Percentiles rank a stretch among this genome's conserved stretches.
Conservation (phyloP, 2,329 filamentous ascomycete species). For the Fusarium robinianum region DNA sequence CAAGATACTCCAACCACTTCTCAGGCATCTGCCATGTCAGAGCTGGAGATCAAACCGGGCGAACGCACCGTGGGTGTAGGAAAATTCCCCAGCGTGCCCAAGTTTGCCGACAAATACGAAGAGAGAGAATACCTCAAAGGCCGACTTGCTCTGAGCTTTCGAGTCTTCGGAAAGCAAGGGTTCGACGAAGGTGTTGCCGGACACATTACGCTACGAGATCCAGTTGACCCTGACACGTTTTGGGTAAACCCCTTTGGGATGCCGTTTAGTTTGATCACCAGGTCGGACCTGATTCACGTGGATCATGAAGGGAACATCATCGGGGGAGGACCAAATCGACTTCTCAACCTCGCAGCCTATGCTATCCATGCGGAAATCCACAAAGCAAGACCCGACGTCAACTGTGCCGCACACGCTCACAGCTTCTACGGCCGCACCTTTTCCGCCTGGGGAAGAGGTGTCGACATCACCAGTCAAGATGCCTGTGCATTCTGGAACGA, state of each 20-base stretch:
- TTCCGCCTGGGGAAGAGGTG: slow-evolving; percentile 61
- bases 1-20: too few species aligned
- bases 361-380: slow-evolving; percentile 53
- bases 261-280: slow-evolving; percentile 53
- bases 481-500: slow-evolving; percentile 63
- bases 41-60: too few species aligned
- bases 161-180: slow-evolving; percentile 61
- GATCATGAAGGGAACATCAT: slow-evolving; percentile 64
- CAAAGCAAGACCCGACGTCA: slow-evolving; percentile 56
- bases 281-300: slow-evolving; percentile 70
- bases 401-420: slow-evolving; percentile 60
- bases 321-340: slow-evolving; percentile 57
- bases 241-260: slow-evolving; percentile 70
- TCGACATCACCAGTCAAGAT: slow-evolving; percentile 70
- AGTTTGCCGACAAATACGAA: slow-evolving; percentile 38
- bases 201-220: slow-evolving; percentile 66
- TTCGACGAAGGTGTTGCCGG: slow-evolving; percentile 68
- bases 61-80: too few species aligned
- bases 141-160: slow-evolving; percentile 58
- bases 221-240: slow-evolving; percentile 63
- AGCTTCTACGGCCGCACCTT: slow-evolving; percentile 61
- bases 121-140: slow-evolving; percentile 59
- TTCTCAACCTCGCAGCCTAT: slow-evolving; percentile 34
- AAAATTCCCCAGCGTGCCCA: too few species aligned
- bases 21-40: too few species aligned